phyloP scores from a whole-genome alignment of 2,329 filamentous ascomycete genomes.

The Emergomyces pasteurianus region DNA sequence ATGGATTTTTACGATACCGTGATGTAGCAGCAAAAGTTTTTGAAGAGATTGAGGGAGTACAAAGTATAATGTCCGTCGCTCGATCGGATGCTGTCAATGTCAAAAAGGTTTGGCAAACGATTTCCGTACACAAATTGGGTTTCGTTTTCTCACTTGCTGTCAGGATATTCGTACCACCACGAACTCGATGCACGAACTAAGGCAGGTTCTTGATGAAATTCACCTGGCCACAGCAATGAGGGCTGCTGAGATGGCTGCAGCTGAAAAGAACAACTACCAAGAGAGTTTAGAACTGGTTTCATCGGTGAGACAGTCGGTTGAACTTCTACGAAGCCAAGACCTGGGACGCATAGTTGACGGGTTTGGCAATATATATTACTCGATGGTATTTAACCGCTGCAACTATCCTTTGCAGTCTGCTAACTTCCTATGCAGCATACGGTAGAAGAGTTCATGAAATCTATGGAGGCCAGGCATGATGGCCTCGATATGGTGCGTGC shows the following conservation, averaged over 20 bases:
- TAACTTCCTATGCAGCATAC: constrained; percentile 7
- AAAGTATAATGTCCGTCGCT: constrained; percentile 9
- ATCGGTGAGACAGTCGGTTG: constrained; percentile 22
- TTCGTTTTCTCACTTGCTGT: neutral
- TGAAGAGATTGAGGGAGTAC: constrained; percentile 18
- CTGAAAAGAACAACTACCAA: constrained; percentile 18
- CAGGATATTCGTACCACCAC: constrained; percentile 17
- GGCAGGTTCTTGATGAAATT: neutral
- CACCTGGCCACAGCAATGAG: constrained; percentile 17
- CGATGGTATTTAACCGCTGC: constrained; percentile 19
- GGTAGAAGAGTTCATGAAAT: constrained; percentile 12
- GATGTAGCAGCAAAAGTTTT: constrained; percentile 17
- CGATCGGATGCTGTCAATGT: constrained; percentile 3
- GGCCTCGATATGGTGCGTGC: constrained; percentile 20
- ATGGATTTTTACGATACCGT: constrained; percentile 16
- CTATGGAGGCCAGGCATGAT: constrained; percentile 21
- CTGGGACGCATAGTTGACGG: constrained; percentile 18
- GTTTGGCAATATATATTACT: constrained; percentile 22
- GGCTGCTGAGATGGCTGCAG: constrained; percentile 16
- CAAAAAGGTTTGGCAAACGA: constrained; percentile 6
- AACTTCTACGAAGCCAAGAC: constrained; percentile 21
- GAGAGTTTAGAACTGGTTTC: constrained; percentile 19
- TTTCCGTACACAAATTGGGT: neutral
- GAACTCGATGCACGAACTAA: constrained; percentile 11
- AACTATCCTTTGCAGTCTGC: neutral